These are phyloP conservation scores for Geotrichum bryndzae DNA, from an alignment of 1,139 yeast species.

Conservation along the genomic window DNA sequence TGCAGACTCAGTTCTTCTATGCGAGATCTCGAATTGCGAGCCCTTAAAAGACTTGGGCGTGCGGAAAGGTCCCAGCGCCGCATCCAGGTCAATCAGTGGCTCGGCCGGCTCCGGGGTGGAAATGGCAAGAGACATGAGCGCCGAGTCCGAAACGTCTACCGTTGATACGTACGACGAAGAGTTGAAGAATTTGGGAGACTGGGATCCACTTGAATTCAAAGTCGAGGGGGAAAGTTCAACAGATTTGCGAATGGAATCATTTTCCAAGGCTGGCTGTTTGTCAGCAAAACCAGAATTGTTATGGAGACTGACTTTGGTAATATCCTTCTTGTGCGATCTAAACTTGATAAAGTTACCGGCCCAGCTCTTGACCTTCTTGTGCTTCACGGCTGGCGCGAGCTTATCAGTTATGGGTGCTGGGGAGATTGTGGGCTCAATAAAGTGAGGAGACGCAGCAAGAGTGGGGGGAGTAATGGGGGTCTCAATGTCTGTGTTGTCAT, in stretches of 20 bases:
- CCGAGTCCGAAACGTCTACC: background rate
- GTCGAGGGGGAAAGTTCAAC: background rate
- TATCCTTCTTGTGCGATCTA: slow-evolving; percentile 20
- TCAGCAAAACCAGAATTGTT: background rate
- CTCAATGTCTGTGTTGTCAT: background rate
- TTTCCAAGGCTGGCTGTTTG: slow-evolving; percentile 4
- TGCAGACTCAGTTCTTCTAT: slow-evolving; percentile 31
- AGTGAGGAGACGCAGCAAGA: background rate
- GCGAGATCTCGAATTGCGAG: slow-evolving; percentile 20
- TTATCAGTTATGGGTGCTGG: background rate
- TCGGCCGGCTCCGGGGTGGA: slow-evolving; percentile 10
- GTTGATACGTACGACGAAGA: slow-evolving; percentile 6
- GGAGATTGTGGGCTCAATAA: background rate
- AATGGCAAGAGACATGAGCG: slow-evolving; percentile 13
- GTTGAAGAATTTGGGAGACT: slow-evolving; percentile 5
- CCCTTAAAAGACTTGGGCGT: slow-evolving; percentile 9
- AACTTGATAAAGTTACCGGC: slow-evolving; percentile 26
- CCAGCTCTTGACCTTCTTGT: slow-evolving; percentile 29
- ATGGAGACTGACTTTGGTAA: background rate
- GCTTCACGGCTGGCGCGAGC: slow-evolving; percentile 11
- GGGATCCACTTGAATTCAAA: slow-evolving; percentile 9
- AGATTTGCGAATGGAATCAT: slow-evolving; percentile 12
- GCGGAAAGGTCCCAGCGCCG: slow-evolving; percentile 30
- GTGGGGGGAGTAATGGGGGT: background rate
- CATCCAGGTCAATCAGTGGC: slow-evolving; percentile 32